Evolutionary conservation across 1,284 basidiomycete genomes (phyloP).

Genomic region (Ceratobasidium sp.): DNA sequence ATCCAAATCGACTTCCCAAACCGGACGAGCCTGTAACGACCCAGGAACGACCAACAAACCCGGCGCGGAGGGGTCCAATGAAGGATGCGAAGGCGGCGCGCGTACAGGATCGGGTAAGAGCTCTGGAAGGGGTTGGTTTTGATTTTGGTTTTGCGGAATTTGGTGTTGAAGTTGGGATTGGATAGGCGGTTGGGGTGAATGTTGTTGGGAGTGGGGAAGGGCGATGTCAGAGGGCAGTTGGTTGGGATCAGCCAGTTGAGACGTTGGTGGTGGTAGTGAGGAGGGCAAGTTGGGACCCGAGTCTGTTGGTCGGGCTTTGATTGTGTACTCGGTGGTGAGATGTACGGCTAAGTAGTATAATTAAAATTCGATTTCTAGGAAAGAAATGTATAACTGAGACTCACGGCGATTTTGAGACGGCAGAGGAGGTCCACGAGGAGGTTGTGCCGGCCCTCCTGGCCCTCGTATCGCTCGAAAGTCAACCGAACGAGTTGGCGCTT

Average conservation of each 20-base stretch:
- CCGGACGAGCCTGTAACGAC: conserved; percentile 67
- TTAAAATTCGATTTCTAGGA: conserved; percentile 44
- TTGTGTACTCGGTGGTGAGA: conserved; percentile 91
- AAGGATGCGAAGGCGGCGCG: conserved; percentile 80
- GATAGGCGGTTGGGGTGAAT: conserved; percentile 51
- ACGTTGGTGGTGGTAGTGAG: conserved; percentile 53
- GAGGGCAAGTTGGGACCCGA: conserved; percentile 34
- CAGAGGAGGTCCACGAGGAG: conserved; percentile 13
- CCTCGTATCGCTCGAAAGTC: conserved; percentile 72
- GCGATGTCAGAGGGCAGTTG: conserved; percentile 49
- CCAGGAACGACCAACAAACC: conserved; percentile 72
- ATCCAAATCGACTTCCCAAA: conserved; percentile 89
- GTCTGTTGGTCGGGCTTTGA: conserved; percentile 70
- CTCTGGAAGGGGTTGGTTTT: conserved; percentile 50
- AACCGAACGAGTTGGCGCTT: conserved; percentile 73
- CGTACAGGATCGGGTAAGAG: conserved; percentile 49
- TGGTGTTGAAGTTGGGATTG: conserved; percentile 48
- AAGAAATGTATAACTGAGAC: conserved; percentile 16
- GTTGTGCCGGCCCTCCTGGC: conserved; percentile 23
- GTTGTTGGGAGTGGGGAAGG: conserved; percentile 46
- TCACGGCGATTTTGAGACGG: conserved; percentile 50
- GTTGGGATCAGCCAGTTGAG: conserved; percentile 51
- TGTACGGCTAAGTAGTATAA: conserved; percentile 54
- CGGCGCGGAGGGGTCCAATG: conserved; percentile 75
- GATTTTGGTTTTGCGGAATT: conserved; percentile 47